Conservation (phyloP, 179 eudicot species). For the Carnegiea gigantea region DNA sequence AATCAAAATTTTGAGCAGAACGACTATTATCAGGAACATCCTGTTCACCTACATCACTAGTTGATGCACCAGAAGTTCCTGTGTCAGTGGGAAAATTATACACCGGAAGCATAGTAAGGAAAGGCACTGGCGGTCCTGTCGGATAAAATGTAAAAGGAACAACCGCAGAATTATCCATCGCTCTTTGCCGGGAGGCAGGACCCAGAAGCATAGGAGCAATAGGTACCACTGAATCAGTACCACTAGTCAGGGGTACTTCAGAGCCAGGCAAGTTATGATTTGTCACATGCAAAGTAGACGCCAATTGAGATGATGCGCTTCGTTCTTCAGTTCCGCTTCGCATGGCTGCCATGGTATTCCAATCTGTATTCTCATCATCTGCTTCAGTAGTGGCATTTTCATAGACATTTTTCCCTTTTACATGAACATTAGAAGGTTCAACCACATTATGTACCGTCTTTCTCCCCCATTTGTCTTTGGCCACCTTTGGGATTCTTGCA, state of each 20-base stretch:
- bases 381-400: constrained; percentile 35
- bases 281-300: constrained; percentile 37
- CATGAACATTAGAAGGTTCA: constrained; percentile 35
- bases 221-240: constrained; percentile 48
- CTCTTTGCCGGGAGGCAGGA: constrained; percentile 55
- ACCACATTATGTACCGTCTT: constrained; percentile 36
- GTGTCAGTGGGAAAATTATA: constrained; percentile 45
- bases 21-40: constrained; percentile 36
- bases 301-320: constrained; percentile 33
- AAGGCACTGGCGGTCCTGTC: constrained; percentile 92
- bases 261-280: constrained; percentile 39
- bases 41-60: constrained; percentile 40
- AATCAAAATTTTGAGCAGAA: constrained; percentile 38
- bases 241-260: constrained; percentile 57
- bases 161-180: constrained; percentile 48
- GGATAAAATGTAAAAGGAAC: constrained; percentile 61
- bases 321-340: constrained; percentile 40
- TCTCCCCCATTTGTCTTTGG: constrained; percentile 62
- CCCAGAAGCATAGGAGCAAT: constrained; percentile 54
- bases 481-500: constrained; percentile 47
- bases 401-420: constrained; percentile 42
- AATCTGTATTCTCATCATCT: constrained; percentile 50
- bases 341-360: constrained; percentile 31
- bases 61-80: constrained; percentile 45
- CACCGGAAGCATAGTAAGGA: constrained; percentile 77